phyloP scores from a whole-genome alignment of 2,329 filamentous ascomycete genomes.

The Rugonectria rugulosa region DNA sequence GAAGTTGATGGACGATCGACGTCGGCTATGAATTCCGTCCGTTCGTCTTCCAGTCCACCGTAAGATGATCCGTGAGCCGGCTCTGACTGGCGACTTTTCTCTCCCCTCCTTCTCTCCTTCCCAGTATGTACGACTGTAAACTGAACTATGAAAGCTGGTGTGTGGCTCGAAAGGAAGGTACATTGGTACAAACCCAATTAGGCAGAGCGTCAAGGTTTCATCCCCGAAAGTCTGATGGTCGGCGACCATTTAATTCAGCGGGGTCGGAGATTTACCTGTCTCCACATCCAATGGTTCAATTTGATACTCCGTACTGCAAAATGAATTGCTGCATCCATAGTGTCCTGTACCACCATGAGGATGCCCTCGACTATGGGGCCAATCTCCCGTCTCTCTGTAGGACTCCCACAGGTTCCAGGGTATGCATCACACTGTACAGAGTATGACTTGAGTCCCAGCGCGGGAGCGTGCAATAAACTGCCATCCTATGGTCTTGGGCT shows the following conservation, averaged over 20 bases:
- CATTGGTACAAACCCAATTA: too few relatives aligned
- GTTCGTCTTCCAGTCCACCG: constrained; percentile 5
- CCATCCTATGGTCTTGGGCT: too few relatives aligned
- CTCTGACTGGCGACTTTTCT: too few relatives aligned
- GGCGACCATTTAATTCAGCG: constrained; percentile 6
- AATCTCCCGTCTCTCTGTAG: too few relatives aligned
- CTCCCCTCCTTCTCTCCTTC: too few relatives aligned
- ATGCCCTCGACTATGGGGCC: too few relatives aligned
- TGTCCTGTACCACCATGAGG: neutral
- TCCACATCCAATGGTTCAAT: neutral
- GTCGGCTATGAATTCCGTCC: constrained; percentile 7
- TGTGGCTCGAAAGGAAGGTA: constrained; percentile 5
- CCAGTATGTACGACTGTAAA: neutral
- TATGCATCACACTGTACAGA: too few relatives aligned
- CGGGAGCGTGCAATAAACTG: too few relatives aligned
- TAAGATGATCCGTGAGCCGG: constrained; percentile 14
- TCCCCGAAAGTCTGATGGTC: neutral
- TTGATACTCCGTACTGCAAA: constrained; percentile 1
- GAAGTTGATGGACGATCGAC: constrained; percentile 13
- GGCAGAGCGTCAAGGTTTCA: neutral
- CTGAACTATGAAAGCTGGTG: neutral
- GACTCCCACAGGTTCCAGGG: too few relatives aligned
- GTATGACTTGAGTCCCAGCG: too few relatives aligned
- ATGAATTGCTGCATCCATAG: constrained; percentile 3
- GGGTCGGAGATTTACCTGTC: constrained; percentile 2